Conservation (phyloP, 2,329 filamentous ascomycete species). For the Beauveria varroae region DNA sequence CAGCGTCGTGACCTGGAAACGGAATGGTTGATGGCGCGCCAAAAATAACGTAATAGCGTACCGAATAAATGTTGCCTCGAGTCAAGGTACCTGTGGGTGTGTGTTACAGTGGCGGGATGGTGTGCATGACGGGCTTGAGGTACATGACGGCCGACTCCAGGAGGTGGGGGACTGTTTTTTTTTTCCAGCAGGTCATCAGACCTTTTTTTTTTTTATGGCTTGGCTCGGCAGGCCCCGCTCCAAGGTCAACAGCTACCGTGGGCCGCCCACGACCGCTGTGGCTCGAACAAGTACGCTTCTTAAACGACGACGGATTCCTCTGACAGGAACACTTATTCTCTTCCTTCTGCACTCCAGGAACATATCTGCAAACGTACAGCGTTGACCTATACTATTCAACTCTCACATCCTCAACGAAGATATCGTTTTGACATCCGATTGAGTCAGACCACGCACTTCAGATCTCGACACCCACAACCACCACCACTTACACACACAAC, state of each 20-base stretch:
- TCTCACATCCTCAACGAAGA: background rate
- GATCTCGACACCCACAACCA: conserved; percentile 27
- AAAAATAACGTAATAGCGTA: no score
- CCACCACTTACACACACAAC: conserved; percentile 36
- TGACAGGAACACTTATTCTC: background rate
- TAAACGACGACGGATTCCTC: background rate
- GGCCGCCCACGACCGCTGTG: conserved; percentile 1
- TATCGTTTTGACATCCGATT: background rate
- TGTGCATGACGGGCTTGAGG: background rate
- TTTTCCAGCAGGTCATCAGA: background rate
- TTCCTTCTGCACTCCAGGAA: no score
- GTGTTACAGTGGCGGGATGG: background rate
- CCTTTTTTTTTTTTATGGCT: background rate
- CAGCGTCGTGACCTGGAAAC: no score
- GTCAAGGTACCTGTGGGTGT: conserved; percentile 1
- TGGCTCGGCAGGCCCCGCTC: conserved; percentile 3
- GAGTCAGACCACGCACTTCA: background rate
- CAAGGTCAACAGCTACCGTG: conserved; percentile 2
- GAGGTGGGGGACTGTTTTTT: background rate
- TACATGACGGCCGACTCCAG: background rate
- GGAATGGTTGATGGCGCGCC: no score
- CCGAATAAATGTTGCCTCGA: no score
- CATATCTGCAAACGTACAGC: no score
- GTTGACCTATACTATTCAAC: no score
- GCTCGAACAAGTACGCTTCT: background rate